Percentiles rank a stretch among this genome's conserved stretches.
Evolutionary conservation across 1,284 basidiomycete genomes (phyloP).

Genomic region (Trametes pubescens): DNA sequence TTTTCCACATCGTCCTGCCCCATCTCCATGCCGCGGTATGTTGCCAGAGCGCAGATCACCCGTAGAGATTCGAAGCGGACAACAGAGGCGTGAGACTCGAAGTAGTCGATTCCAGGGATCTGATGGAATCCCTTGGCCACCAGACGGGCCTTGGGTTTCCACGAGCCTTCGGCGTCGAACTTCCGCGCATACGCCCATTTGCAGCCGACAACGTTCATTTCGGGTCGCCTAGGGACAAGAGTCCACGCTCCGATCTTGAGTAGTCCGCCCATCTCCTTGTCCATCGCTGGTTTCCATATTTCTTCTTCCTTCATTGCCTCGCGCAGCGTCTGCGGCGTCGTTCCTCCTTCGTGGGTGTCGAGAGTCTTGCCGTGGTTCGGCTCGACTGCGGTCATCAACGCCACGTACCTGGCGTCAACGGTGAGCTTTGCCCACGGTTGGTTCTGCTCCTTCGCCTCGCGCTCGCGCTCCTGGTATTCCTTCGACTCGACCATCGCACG

Average conservation of each 20-base stretch:
- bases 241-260: not conserved
- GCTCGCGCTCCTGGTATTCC: not conserved
- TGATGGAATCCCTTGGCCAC: slow-evolving; percentile 54
- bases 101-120: slow-evolving; percentile 49
- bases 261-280: not conserved
- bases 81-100: slow-evolving; percentile 45
- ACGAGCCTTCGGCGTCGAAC: not conserved
- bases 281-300: not conserved
- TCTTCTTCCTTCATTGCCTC: not conserved
- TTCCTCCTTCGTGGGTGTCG: not conserved
- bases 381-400: not conserved
- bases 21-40: slow-evolving; percentile 37
- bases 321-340: not conserved
- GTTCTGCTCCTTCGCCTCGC: not conserved
- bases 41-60: slow-evolving; percentile 41
- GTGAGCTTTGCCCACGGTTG: not conserved
- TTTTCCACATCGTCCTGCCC: slow-evolving; percentile 46
- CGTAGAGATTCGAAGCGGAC: slow-evolving; percentile 40
- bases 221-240: not conserved
- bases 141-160: slow-evolving; percentile 43
- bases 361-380: not conserved
- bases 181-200: not conserved
- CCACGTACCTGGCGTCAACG: not conserved
- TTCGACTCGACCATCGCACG: not conserved
- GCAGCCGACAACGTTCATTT: not conserved